Conservation (phyloP, 1,139 yeast species). For the Lodderomyces metapsilosis region DNA sequence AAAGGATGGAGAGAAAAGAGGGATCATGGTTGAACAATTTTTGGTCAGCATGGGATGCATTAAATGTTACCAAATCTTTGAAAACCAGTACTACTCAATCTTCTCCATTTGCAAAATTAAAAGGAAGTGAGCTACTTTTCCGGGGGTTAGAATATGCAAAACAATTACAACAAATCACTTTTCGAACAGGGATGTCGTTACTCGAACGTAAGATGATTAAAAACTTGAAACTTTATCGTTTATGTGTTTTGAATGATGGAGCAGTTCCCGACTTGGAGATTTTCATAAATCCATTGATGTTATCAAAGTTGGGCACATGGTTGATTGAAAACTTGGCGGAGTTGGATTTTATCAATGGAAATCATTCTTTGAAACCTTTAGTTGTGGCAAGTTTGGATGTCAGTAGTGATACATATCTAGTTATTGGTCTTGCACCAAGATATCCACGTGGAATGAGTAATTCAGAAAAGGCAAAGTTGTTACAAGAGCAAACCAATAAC, state of each 20-base stretch:
- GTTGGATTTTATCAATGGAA: constrained; percentile 48
- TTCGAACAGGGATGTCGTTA: constrained; percentile 84
- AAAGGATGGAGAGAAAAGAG: constrained; percentile 53
- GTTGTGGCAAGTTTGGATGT: constrained; percentile 85
- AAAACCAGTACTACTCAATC: background rate
- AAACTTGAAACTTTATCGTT: constrained; percentile 74
- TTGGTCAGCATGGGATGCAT: constrained; percentile 95
- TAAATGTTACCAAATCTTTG: constrained; percentile 38
- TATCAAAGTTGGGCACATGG: constrained; percentile 87
- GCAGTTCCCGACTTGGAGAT: constrained; percentile 71
- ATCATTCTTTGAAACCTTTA: constrained; percentile 66
- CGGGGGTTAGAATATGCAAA: constrained; percentile 83
- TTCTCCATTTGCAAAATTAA: constrained; percentile 29
- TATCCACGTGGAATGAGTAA: constrained; percentile 63
- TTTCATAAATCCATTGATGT: constrained; percentile 82
- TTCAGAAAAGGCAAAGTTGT: constrained; percentile 40
- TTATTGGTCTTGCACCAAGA: constrained; percentile 86
- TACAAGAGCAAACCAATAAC: constrained; percentile 31
- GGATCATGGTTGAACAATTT: constrained; percentile 83
- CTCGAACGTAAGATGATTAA: constrained; percentile 80
- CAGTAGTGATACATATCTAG: constrained; percentile 74
- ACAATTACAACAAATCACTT: constrained; percentile 76
- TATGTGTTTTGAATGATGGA: constrained; percentile 86
- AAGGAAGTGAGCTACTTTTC: constrained; percentile 56
- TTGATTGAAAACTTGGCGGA: constrained; percentile 87